Evolutionary conservation across 768 basidiomycete genomes (phyloP), one percentile per base, ranked within the genome.

Genomic region (Lactarius akahatsu): DNA sequence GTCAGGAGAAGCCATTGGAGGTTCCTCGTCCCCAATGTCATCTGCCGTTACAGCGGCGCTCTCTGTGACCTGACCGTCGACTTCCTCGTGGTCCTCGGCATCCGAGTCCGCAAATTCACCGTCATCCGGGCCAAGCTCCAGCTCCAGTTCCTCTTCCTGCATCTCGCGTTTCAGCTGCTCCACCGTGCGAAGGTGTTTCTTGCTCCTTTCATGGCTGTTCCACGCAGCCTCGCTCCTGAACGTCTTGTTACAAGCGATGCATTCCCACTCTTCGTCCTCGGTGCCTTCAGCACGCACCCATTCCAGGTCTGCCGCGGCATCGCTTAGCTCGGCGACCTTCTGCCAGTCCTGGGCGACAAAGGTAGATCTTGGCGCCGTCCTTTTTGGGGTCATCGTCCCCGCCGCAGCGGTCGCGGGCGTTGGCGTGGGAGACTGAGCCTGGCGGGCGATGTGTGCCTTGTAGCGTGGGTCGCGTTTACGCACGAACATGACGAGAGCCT

Each of bases 311-410:
- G 79, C 83, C 66, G 86, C 82, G 47, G 80, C 73, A 32, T 77
- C 75, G 26, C 72, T 62, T 62, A 61, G 74, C 57, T 68, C 74
- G 62, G 84, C 78, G 3, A 88, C 77, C 70, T 85, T 86, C 75
- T 98, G 94, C 96, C 96, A 98, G 23, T 89, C 89, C 75, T 97
- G 96, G 69, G 91, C 93, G 28, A 93, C 80, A 70, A 87, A 97
- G 16, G 75, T 73, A 15, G 78, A 78, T 10, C 76, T 77, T 62
- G 28, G 75, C 65, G 40, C 73, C 8, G 78, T 73, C 54, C 78
- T 76, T 40, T 74, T 73, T 15, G 76, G 75, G 26, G 82, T 65
- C 57, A 67, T 59, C 26, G 72, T 50, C 41, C 66, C 69, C 40
- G 72, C 61, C 40, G 72, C 61, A 9, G 64, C 57, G 15, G 38